Base-by-base conservation (phyloP, 164 flowering plant genomes). In the Warburgia ugandensis region DNA sequence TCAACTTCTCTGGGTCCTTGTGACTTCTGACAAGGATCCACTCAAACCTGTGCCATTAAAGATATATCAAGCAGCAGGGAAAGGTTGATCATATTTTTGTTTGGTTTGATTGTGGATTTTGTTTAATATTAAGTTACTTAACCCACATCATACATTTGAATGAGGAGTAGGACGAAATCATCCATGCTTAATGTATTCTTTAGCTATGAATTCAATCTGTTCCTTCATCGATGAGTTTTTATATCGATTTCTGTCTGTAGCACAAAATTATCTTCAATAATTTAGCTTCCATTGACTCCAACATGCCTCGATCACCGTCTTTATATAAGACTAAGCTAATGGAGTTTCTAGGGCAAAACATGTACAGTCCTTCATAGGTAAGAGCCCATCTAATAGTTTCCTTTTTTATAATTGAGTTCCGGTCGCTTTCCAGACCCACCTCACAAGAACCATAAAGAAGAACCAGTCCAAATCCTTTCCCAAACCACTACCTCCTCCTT, bases 251-350 rank as follows among this genome's bases (percentile, higher is more conserved):
- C 20, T 22, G 14, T 13, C 32, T 8, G 12, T 19, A n/a, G 33
- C n/a, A 32, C 17, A 16, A 20, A 14, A 37, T 37, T 37, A 37
- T 37, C 41, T 13, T 37, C 41, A 16, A 37, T 30, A 32, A 23
- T 30, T 48, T 10, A 30, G 52, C 28, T 48, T 48, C 31, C 1
- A 19, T 48, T 48, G 39, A 48, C 29, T 48, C 52, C 22, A 30
- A 10, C 5, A 17, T 31, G 36, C 20, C 39, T 20, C 5, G 26
- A 11, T 43, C 29, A 22, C 25, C 25, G 47, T 43, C 10, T 43
- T 19, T 43, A 3, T 22, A 9, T 25, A 4, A 43, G 29, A 40
- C 21, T n/a, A n/a, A n/a, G n/a, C n/a, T n/a, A n/a, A n/a, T n/a
- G n/a, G n/a, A n/a, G n/a, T n/a, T n/a, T n/a, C n/a, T n/a, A n/a